Evolutionary conservation across 306 rosid genomes (phyloP).

Genomic region (Cicer pinnatifidum): DNA sequence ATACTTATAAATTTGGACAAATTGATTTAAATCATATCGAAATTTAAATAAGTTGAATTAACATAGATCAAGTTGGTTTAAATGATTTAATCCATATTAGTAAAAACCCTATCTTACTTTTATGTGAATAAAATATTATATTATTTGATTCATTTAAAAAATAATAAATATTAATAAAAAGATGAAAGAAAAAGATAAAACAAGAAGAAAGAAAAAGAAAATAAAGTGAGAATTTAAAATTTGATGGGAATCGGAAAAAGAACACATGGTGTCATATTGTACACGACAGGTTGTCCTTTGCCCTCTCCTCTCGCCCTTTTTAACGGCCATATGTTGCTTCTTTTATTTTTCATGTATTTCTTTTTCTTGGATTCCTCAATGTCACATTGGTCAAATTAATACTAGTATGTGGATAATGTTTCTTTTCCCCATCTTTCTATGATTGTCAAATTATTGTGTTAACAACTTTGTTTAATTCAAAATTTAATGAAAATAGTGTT

Average conservation of each 20-base stretch:
- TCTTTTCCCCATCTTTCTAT: background rate
- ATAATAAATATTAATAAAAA: no score
- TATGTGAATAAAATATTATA: no score
- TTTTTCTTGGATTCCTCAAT: conserved; percentile 15
- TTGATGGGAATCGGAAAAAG: conserved; percentile 36
- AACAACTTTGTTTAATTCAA: background rate
- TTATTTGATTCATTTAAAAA: no score
- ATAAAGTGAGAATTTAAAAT: background rate
- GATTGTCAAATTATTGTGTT: conserved; percentile 30
- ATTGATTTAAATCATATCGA: no score
- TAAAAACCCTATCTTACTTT: no score
- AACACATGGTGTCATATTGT: conserved; percentile 28
- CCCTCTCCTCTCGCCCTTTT: conserved; percentile 1
- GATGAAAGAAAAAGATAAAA: background rate
- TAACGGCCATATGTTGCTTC: conserved; percentile 36
- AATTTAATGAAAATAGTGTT: background rate
- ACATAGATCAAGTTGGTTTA: no score
- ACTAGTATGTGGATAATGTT: background rate
- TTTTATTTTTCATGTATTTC: background rate
- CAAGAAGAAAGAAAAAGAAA: background rate
- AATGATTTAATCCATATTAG: no score
- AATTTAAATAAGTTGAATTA: no score
- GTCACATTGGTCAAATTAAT: background rate
- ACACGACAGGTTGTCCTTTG: conserved; percentile 41
- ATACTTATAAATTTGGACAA: no score